phyloP scores from a whole-genome alignment of 768 basidiomycete species.

The Leccinum fibrillosum region DNA sequence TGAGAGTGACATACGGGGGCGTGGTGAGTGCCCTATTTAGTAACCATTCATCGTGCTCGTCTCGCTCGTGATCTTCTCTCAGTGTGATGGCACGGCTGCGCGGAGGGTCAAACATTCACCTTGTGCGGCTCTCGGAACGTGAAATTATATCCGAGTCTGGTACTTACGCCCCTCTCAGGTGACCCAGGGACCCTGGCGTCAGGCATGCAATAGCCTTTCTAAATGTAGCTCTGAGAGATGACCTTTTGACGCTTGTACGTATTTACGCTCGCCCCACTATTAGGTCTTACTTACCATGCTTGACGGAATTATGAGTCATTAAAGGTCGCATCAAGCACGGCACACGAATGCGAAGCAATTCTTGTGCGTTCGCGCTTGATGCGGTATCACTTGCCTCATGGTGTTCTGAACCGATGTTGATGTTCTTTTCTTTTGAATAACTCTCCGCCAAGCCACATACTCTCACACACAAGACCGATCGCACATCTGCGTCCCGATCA shows the following conservation, averaged over 20 bases:
- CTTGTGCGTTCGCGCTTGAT: conserved; percentile 14
- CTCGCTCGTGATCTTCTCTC: background rate
- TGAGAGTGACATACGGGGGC: conserved; percentile 1
- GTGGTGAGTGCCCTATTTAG: background rate
- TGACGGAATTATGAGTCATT: conserved; percentile 16
- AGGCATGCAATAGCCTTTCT: conserved; percentile 13
- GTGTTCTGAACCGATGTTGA: background rate
- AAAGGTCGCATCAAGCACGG: conserved; percentile 8
- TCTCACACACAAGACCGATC: conserved; percentile 11
- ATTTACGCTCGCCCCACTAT: conserved; percentile 20
- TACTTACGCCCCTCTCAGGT: conserved; percentile 6
- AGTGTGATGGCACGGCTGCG: conserved; percentile 5
- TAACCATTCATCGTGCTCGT: conserved; percentile 4
- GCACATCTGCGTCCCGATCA: conserved; percentile 26
- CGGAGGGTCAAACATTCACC: background rate
- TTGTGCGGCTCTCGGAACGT: background rate
- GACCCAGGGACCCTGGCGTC: conserved; percentile 5
- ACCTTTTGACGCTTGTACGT: conserved; percentile 22
- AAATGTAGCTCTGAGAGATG: conserved; percentile 14
- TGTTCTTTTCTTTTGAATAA: conserved; percentile 4
- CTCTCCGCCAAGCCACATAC: background rate
- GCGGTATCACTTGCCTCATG: conserved; percentile 19
- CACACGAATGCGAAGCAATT: conserved; percentile 3
- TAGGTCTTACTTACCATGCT: conserved; percentile 12
- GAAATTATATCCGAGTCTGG: background rate